phyloP scores from a whole-genome alignment of 495 filamentous ascomycete species.

The Penicillium bovifimosum region DNA sequence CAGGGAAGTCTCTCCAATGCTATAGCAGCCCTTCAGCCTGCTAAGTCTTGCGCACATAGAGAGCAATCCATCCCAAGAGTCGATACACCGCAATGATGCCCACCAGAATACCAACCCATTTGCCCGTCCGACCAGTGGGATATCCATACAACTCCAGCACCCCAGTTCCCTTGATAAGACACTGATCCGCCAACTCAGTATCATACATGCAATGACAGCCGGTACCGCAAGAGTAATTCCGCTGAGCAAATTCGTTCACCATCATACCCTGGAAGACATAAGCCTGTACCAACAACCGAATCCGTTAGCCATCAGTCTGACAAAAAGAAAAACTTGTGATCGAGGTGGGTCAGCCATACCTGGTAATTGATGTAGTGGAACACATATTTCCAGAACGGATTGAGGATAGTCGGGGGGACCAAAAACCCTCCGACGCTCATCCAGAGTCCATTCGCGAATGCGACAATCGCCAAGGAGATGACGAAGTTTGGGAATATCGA shows the following conservation, averaged over 20 bases:
- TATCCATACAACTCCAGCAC: slow-evolving; percentile 67
- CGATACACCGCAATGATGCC: slow-evolving; percentile 69
- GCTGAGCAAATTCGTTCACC: slow-evolving; percentile 70
- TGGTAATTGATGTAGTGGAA: slow-evolving; percentile 85
- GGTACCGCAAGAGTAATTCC: slow-evolving; percentile 54
- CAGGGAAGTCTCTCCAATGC: not conserved
- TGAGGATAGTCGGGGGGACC: slow-evolving; percentile 62
- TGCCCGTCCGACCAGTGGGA: slow-evolving; percentile 52
- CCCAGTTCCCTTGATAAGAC: slow-evolving; percentile 59
- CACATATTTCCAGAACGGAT: slow-evolving; percentile 78
- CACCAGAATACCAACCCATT: slow-evolving; percentile 71
- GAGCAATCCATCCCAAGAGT: slow-evolving; percentile 51
- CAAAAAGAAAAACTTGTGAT: not conserved
- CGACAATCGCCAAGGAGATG: slow-evolving; percentile 64
- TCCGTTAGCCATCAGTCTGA: not conserved
- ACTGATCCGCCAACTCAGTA: slow-evolving; percentile 55
- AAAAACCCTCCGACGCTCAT: slow-evolving; percentile 81
- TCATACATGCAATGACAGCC: slow-evolving; percentile 66
- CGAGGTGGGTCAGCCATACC: slow-evolving; percentile 17
- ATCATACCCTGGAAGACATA: slow-evolving; percentile 91
- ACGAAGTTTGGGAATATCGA: slow-evolving; percentile 74
- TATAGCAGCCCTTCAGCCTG: not conserved
- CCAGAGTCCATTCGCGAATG: slow-evolving; percentile 82
- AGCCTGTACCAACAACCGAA: slow-evolving; percentile 23
- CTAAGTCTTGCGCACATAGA: slow-evolving; percentile 28